These are phyloP conservation scores for Suillus subalutaceus DNA, from an alignment of 768 basidiomycete genomes.

Conservation along the genomic window DNA sequence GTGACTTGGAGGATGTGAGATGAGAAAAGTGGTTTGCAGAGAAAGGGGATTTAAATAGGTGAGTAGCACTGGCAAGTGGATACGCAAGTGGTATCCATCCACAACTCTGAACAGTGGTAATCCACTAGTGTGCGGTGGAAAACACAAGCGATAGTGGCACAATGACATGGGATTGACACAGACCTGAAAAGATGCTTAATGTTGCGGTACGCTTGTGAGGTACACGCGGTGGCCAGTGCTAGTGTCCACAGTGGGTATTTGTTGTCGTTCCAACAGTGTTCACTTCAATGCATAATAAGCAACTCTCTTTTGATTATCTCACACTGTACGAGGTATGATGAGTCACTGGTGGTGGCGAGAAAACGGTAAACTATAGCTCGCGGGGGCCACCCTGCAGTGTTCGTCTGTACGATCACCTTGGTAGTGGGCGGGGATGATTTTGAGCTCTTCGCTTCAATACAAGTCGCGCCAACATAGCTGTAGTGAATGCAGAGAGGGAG, in stretches of 20 bases:
- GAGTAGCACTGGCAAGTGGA: background rate
- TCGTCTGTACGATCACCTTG: constrained; percentile 41
- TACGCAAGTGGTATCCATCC: background rate
- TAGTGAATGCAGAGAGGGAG: constrained; percentile 82
- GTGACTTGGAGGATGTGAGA: background rate
- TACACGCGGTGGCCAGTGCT: background rate
- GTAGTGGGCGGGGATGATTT: constrained; percentile 54
- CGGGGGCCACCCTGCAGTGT: background rate
- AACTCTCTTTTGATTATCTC: background rate
- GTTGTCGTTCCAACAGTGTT: too few relatives aligned
- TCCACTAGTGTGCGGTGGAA: background rate
- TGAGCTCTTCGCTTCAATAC: constrained; percentile 55
- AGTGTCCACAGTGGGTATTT: background rate
- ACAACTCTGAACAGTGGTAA: background rate
- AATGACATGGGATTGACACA: background rate
- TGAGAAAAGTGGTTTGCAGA: too few relatives aligned
- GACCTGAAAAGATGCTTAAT: background rate
- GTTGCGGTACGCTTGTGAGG: background rate
- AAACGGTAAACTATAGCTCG: constrained; percentile 1
- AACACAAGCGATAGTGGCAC: background rate
- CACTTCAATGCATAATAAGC: background rate
- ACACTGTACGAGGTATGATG: background rate
- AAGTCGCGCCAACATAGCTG: constrained; percentile 77
- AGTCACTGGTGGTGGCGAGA: background rate
- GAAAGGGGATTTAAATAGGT: background rate